Evolutionary conservation across 2,329 filamentous ascomycete species (phyloP).

Genomic region (Xylariomycetidae sp.): DNA sequence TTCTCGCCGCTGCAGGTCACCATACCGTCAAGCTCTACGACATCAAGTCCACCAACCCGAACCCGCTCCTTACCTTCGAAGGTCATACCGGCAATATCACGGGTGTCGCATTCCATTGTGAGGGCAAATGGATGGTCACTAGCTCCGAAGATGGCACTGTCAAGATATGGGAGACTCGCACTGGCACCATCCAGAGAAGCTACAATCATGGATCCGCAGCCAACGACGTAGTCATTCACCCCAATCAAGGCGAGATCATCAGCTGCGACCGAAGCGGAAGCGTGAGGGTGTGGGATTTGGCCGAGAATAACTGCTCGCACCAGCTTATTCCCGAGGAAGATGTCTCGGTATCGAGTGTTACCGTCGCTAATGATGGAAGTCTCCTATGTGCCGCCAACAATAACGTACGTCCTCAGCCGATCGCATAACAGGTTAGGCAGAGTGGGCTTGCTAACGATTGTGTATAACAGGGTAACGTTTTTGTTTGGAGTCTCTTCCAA

Average conservation of each 20-base stretch:
- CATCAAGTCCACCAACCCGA: conserved; percentile 97
- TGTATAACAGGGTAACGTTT: conserved; percentile 75
- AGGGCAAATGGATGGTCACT: conserved; percentile 99
- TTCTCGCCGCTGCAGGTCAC: conserved; percentile 74
- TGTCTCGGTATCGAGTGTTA: conserved; percentile 88
- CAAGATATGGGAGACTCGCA: conserved; percentile 94
- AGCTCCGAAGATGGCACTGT: conserved; percentile 95
- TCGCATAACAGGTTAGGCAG: too few relatives aligned
- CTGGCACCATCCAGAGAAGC: conserved; percentile 81
- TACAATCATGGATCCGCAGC: conserved; percentile 86
- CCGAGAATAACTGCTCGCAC: conserved; percentile 95
- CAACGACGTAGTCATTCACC: conserved; percentile 99
- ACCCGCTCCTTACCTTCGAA: conserved; percentile 87
- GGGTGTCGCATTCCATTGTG: conserved; percentile 94
- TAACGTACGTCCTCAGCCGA: conserved; percentile 62
- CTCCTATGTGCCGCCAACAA: conserved; percentile 93
- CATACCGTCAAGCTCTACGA: conserved; percentile 96
- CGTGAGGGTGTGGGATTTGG: conserved; percentile 92
- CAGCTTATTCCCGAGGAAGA: conserved; percentile 96
- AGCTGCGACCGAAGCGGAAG: conserved; percentile 91
- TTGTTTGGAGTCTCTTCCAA: conserved; percentile 92
- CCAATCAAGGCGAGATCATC: conserved; percentile 97
- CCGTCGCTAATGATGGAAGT: conserved; percentile 89
- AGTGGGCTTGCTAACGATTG: neutral
- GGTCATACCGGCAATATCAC: conserved; percentile 96